Evolutionary conservation across 495 filamentous ascomycete species (phyloP), one percentile per base, ranked within the genome.

Genomic region (Jackrogersella minutella): DNA sequence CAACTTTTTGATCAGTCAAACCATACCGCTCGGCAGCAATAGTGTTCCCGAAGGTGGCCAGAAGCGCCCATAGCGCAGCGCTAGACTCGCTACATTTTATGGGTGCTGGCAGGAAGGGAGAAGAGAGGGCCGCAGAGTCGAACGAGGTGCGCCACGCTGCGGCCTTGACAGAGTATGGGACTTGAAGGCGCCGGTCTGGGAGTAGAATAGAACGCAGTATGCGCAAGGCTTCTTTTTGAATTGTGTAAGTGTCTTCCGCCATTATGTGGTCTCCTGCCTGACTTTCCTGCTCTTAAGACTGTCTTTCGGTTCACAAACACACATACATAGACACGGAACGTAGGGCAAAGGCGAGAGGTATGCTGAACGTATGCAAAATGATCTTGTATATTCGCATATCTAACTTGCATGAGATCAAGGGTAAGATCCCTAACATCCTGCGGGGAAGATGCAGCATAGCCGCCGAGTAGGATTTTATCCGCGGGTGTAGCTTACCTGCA

Each of bases 21-120:
- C 56, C 62, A 17, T 74, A 75, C 3, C 72, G 62, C 31, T 60
- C 58, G 2, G 57, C 21, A 0, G 57, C 60, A 47, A 74, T 71
- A 21, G 57, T 52, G 54, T 74, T 74, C 8, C 72, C 72, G 21
- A 74, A 74, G 7, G 69, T 68, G 13, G 69, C 69, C 0, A 72
- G 63, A 0, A 74, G 56, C 24, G 62, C 72, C 72, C 72, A 74
- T 17, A 74, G 55, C 22, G 72, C 72, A 2, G 72, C 31, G 44
- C 72, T 74, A 17, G 63, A 63, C 59, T 74, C 72, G 11, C 47
- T 74, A 14, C 72, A 74, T 31, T 74, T 74, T 11, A 74, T 31
- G 4, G 72, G 72, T 3, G 72, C 66, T 2, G 72, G 72, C 17
- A 74, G 55, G 37, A 72, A 72, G 1, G 72, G 72, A 21, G 21